Evolutionary conservation across 352 stramenopile species (phyloP), one percentile per base, ranked within the genome.

Genomic region (Globisporangium abappressorium): DNA sequence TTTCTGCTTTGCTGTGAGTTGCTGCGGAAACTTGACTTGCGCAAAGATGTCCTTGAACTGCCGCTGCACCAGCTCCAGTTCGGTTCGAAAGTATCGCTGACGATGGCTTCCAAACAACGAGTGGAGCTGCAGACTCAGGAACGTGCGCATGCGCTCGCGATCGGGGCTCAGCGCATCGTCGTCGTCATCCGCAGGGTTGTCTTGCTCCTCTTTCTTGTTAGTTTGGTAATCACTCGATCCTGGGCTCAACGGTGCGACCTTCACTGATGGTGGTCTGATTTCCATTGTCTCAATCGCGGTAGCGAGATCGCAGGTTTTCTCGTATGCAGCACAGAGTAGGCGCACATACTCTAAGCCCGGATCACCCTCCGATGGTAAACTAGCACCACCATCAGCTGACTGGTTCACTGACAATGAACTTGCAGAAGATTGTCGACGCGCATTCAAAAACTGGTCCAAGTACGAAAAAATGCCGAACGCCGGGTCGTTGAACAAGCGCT

Each of bases 381-480:
- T 22, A 47, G 28, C 8, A 41, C 2, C 33, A 14, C 15, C 30
- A 9, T 61, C 24, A 12, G 41, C 7, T 9, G 55, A 12, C 33
- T 58, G 66, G 15, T 70, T 53, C 55, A 57, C 54, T 14, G 55
- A 61, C 8, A 36, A 56, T 4, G 26, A 24, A 8, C 62, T 64
- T 2, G 70, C 65, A 22, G 70, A 51, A n/a, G 43, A 69, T 20
- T 72, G 70, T 43, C 58, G 65, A 55, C 69, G 70, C 6, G 67
- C 71, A n/a, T 62, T 89, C n/a, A 94, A 62, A 28, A 93, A 78
- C 36, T 87, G 77, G 38, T 94, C 87, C 24, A 94, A 62, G 54
- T 87, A 90, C 7, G 83, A 91, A 55, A 91, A 81, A 60, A 94
- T 82, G 0, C 87, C 87, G 11, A 93, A 94, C 2, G 79, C 87